phyloP scores from a whole-genome alignment of 768 basidiomycete species.

The Phlebiopsis flavidoalba region DNA sequence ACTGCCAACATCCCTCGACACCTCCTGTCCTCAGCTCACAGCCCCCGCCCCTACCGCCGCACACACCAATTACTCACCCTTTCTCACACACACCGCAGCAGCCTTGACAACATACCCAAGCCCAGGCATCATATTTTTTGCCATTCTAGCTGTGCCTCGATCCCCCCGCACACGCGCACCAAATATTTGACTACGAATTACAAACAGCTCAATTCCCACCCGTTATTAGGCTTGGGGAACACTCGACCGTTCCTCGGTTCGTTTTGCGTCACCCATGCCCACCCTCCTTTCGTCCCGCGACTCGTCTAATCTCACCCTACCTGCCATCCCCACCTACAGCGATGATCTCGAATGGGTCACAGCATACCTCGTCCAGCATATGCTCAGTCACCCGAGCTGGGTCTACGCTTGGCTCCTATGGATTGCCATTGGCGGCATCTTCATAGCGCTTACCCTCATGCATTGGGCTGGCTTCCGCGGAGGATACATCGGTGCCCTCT shows the following conservation, averaged over 20 bases:
- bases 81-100: background rate
- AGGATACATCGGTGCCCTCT: conserved; percentile 44
- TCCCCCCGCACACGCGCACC: background rate
- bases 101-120: background rate
- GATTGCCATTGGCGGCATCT: conserved; percentile 42
- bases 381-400: conserved; percentile 44
- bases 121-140: background rate
- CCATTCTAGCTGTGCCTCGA: background rate
- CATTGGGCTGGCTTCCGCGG: conserved; percentile 39
- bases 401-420: conserved; percentile 57
- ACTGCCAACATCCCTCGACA: background rate
- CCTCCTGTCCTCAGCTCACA: background rate
- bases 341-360: conserved; percentile 48
- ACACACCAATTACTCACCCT: background rate
- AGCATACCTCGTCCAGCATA: conserved; percentile 54
- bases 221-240: background rate
- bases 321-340: conserved; percentile 37
- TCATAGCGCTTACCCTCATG: conserved; percentile 35
- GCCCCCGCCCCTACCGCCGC: background rate
- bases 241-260: background rate
- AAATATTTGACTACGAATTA: background rate
- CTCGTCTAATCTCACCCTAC: conserved; percentile 23
- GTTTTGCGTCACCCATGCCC: conserved; percentile 1
- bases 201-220: background rate
- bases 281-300: conserved; percentile 6